Percentiles rank a stretch among this genome's conserved stretches.
Evolutionary conservation across 495 filamentous ascomycete genomes (phyloP).

Genomic region (Aspergillus saccharolyticus): DNA sequence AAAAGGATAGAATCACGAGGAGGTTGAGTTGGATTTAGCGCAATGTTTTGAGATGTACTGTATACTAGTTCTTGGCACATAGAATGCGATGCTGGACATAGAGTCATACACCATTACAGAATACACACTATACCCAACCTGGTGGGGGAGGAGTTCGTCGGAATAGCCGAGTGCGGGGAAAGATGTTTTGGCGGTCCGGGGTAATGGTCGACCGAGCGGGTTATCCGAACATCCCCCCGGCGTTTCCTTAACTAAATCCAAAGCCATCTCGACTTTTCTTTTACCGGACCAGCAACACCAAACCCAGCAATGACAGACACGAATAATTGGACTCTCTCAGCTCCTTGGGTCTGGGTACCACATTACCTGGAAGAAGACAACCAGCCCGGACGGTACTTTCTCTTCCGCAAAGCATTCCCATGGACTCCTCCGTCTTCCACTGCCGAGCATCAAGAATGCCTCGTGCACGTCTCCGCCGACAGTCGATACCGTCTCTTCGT

Average conservation of each 20-base stretch:
- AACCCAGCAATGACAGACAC: neutral
- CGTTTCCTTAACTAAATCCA: neutral
- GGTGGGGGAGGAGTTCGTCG: neutral
- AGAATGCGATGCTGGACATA: neutral
- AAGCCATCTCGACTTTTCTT: neutral
- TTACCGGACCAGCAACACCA: neutral
- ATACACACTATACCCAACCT: no score
- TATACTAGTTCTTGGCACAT: no score
- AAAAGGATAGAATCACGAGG: no score
- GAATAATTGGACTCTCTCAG: constrained; percentile 16
- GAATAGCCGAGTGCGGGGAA: neutral
- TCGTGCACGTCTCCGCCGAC: constrained; percentile 25
- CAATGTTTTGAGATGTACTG: neutral
- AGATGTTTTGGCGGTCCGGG: neutral
- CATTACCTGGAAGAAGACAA: constrained; percentile 17
- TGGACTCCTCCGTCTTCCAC: neutral
- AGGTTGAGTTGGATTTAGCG: neutral
- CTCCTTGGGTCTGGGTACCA: constrained; percentile 23
- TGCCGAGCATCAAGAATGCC: neutral
- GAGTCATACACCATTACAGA: no score
- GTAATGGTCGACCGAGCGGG: neutral
- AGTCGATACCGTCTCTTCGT: constrained; percentile 27
- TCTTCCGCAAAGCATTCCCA: constrained; percentile 22
- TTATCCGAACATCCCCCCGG: neutral
- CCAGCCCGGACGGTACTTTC: constrained; percentile 20